Base-by-base conservation (phyloP, 176 grass and related monocot species). In the Saccharum spontaneum region DNA sequence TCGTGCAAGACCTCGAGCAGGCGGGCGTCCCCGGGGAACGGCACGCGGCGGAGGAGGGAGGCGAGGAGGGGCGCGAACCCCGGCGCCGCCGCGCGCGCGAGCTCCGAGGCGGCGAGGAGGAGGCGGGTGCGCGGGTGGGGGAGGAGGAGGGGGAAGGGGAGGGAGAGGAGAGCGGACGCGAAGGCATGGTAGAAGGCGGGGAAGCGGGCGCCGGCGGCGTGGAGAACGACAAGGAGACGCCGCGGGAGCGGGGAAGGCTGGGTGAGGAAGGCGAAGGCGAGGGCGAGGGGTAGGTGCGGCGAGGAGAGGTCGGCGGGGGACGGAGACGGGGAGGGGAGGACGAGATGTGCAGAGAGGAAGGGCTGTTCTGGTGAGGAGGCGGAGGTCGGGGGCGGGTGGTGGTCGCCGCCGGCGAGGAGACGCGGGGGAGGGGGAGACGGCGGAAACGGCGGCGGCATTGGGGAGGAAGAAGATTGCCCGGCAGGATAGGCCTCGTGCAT, bases 211-310 rank as follows among this genome's bases (percentile, higher is more conserved):
- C 81, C 87, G 46, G 90, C 86, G 18, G 96, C 91, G 73, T 95
- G 93, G 80, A 98, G 91, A 68, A 81, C 14, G 38, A 87, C 75
- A 38, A 88, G 87, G 75, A 88, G 75, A 31, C 10, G 48, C 24
- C 79, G 83, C 36, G 83, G 73, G 49, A 70, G 55, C 17, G 79
- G 60, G 57, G 84, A 84, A 6, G 90, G 83, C 8, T 87, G 15
- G 10, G 89, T 78, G 69, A 95, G 89, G 73, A 95, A 69, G 82
- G 89, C 82, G 70, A 92, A 95, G 63, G 89, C 89, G 46, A 95
- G 80, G 40, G 89, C 91, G 49, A 50, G 81, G 33, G 85, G 92
- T 7, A 94, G 86, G 37, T 89, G 91, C 3, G 77, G 83, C 70
- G 92, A 95, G 38, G 94, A 75, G 72, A 94, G 79, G 7, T 85